Evolutionary conservation across 768 basidiomycete genomes (phyloP).

Genomic region (Tylopilus intermedius): DNA sequence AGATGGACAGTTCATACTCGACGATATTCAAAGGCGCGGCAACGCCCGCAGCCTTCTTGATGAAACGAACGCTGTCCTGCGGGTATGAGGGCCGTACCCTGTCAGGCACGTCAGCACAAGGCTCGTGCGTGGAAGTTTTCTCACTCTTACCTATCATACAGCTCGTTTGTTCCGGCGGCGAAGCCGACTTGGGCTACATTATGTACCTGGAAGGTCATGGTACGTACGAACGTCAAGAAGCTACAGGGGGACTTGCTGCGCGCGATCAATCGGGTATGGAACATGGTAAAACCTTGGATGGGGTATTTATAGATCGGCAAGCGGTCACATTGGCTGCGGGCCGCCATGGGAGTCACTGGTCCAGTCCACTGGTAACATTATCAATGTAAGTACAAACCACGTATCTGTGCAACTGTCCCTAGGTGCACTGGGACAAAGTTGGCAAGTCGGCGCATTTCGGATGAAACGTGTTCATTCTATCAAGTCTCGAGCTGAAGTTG

Average conservation of each 20-base stretch:
- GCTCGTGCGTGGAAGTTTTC: background rate
- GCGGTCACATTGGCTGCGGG: background rate
- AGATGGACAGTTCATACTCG: constrained; percentile 42
- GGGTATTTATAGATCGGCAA: background rate
- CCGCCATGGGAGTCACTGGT: too few species aligned
- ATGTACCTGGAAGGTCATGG: constrained; percentile 48
- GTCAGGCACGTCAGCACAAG: background rate
- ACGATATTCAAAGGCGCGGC: constrained; percentile 52
- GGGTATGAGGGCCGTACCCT: constrained; percentile 87
- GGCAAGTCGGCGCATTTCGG: too few species aligned
- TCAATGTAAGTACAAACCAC: too few species aligned
- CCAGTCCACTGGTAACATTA: too few species aligned
- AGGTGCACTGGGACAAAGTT: too few species aligned
- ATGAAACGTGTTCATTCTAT: too few species aligned
- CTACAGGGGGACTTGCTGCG: background rate
- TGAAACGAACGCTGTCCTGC: constrained; percentile 50
- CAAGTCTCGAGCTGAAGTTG: too few species aligned
- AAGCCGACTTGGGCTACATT: constrained; percentile 69
- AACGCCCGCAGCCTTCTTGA: constrained; percentile 44
- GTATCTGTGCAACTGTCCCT: too few species aligned
- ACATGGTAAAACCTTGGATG: background rate
- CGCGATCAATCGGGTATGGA: background rate
- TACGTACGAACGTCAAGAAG: background rate
- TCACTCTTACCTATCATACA: constrained; percentile 47
- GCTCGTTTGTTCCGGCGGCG: constrained; percentile 73